Conservation (phyloP, 2,329 filamentous ascomycete species). For the Aspergillus fijiensis region DNA sequence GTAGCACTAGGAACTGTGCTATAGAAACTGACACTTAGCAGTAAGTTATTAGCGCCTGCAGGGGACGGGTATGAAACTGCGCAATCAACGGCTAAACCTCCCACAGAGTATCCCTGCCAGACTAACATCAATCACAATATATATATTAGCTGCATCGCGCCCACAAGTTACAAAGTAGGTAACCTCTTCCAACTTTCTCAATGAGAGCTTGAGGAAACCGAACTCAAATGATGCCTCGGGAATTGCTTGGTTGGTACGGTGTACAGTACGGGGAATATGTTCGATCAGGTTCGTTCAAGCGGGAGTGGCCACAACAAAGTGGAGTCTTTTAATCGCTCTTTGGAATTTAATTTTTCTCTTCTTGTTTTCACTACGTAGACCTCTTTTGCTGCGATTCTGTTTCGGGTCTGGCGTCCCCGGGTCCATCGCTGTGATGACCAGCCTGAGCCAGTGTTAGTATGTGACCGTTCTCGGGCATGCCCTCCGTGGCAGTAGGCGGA, state of each 20-base stretch:
- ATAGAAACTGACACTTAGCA: background rate
- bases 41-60: background rate
- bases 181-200: too few relatives aligned
- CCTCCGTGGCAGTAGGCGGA: background rate
- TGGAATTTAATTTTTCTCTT: background rate
- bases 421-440: slow-evolving; percentile 3
- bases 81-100: background rate
- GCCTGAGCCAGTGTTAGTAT: slow-evolving; percentile 1
- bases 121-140: too few relatives aligned
- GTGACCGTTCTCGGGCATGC: background rate
- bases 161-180: too few relatives aligned
- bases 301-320: slow-evolving; percentile 6
- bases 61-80: background rate
- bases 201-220: too few relatives aligned
- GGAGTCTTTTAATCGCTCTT: background rate
- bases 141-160: too few relatives aligned
- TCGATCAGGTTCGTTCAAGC: slow-evolving; percentile 1
- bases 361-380: background rate
- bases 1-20: background rate
- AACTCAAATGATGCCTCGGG: background rate
- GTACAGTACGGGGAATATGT: slow-evolving; percentile 8
- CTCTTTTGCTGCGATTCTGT: background rate
- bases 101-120: background rate
- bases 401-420: slow-evolving; percentile 1
- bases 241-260: background rate